phyloP scores from a whole-genome alignment of 75 land plant species.

The Picea glauca region DNA sequence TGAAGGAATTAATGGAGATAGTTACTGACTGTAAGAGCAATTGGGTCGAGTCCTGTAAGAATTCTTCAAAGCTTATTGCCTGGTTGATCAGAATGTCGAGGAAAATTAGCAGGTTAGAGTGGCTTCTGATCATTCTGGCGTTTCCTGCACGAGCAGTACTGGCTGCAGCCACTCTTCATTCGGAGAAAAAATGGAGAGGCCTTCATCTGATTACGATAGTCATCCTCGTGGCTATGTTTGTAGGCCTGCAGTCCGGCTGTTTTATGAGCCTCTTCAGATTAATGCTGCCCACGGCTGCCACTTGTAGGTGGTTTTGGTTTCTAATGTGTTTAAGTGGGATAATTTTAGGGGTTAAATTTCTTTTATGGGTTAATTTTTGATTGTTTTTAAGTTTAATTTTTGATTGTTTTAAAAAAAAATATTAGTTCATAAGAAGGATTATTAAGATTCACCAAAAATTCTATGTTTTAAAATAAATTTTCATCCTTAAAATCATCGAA shows the following conservation, averaged over 20 bases:
- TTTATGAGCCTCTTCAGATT: background rate
- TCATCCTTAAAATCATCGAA: too few relatives aligned
- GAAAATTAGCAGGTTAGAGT: background rate
- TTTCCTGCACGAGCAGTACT: background rate
- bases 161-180: too few relatives aligned
- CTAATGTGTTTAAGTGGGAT: too few relatives aligned
- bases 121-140: background rate
- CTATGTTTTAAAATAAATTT: too few relatives aligned
- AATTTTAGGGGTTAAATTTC: background rate
- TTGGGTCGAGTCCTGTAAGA: background rate
- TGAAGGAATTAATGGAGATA: background rate
- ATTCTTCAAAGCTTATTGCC: background rate
- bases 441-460: too few relatives aligned
- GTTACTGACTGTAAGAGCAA: background rate
- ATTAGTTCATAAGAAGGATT: background rate
- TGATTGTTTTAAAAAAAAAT: background rate
- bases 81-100: background rate
- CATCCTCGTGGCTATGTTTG: background rate
- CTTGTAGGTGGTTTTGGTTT: background rate
- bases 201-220: background rate
- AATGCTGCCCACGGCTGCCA: background rate
- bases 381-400: background rate
- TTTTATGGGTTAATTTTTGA: background rate
- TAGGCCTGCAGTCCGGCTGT: background rate
- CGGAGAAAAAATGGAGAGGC: conserved; percentile 7